These are phyloP conservation scores for Scedosporium boydii DNA, from an alignment of 2,329 filamentous ascomycete genomes.

Conservation along the genomic window DNA sequence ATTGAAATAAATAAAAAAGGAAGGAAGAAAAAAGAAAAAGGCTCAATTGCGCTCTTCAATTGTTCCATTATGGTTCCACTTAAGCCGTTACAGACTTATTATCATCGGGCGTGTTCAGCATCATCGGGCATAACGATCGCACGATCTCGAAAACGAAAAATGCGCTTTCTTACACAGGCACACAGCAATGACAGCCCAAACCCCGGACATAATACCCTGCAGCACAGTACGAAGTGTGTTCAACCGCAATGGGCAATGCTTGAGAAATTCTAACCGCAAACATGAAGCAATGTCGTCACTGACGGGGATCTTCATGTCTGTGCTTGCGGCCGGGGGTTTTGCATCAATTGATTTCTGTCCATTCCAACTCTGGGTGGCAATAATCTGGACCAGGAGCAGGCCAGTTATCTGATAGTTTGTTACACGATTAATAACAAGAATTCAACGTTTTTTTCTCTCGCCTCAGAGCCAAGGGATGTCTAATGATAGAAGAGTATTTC, in stretches of 20 bases:
- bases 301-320: slow-evolving; percentile 1
- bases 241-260: background rate
- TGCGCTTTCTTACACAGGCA: background rate
- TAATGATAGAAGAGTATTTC: too few species aligned
- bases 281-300: background rate
- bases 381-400: too few species aligned
- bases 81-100: background rate
- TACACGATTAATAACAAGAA: too few species aligned
- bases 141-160: background rate
- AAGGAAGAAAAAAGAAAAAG: too few species aligned
- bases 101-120: too few species aligned
- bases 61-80: background rate
- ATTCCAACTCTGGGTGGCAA: too few species aligned
- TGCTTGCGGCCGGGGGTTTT: background rate
- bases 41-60: background rate
- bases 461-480: too few species aligned
- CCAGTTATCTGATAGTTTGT: too few species aligned
- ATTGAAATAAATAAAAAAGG: background rate
- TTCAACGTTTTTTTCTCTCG: too few species aligned
- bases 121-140: background rate
- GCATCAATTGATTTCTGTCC: background rate
- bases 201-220: background rate
- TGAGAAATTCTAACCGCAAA: background rate
- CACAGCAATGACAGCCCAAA: background rate
- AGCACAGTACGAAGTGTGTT: background rate